A percentile compares a stretch with the other conserved stretches of the same genome.
These are phyloP conservation scores for Nephelium lappaceum DNA, from an alignment of 345 rosid genomes.

Conservation along the genomic window DNA sequence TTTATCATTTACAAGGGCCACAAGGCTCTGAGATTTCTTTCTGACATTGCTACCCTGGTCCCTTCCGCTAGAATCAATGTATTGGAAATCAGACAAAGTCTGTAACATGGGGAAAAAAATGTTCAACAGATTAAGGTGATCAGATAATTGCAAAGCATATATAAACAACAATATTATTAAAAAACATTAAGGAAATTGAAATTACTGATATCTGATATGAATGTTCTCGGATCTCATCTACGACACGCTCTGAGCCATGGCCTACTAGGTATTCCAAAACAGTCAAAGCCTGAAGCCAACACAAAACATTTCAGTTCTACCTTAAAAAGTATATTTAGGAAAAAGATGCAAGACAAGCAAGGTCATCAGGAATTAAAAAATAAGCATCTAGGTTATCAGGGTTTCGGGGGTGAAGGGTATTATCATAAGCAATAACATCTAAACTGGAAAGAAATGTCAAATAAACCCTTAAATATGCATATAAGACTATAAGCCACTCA, in stretches of 20 bases:
- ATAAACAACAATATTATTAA: not conserved
- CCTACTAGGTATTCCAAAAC: conserved; percentile 92
- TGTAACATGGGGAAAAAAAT: conserved; percentile 39
- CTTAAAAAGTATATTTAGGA: not conserved
- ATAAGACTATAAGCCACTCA: not conserved
- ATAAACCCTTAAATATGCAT: not conserved
- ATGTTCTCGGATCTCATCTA: conserved; percentile 86
- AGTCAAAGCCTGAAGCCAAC: conserved; percentile 69
- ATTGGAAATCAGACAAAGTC: conserved; percentile 87
- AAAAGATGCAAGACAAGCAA: not conserved
- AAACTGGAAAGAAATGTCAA: not conserved
- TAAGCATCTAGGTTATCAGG: not conserved
- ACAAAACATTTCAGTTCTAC: conserved; percentile 25
- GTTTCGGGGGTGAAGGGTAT: not conserved
- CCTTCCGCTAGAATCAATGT: conserved; percentile 90
- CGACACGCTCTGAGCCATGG: conserved; percentile 89
- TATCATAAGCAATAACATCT: not conserved
- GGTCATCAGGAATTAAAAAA: not conserved
- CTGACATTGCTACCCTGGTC: conserved; percentile 98
- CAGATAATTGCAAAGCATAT: not conserved
- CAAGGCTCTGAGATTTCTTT: conserved; percentile 93
- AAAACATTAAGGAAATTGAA: conserved; percentile 17
- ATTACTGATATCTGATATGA: conserved; percentile 86
- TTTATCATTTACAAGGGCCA: conserved; percentile 88
- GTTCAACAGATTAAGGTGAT: not conserved